A percentile compares a stretch with the other conserved stretches of the same genome.
These are phyloP conservation scores for Porogramme epimiltina DNA, from an alignment of 1,284 basidiomycete genomes.

Conservation along the genomic window DNA sequence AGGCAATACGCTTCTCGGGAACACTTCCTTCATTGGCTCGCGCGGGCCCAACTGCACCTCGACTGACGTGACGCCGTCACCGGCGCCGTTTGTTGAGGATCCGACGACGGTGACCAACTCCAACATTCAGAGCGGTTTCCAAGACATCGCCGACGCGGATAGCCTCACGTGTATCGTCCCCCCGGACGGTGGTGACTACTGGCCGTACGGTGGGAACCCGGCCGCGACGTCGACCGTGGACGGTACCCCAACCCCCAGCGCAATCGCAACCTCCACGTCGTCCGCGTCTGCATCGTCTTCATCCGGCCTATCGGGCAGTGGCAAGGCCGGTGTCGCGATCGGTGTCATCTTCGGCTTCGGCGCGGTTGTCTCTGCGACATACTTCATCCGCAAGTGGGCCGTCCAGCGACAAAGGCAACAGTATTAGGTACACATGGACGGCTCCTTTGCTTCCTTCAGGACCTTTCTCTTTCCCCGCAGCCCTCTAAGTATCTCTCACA, in stretches of 20 bases:
- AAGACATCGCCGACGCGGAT: slow-evolving; percentile 51
- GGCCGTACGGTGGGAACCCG: slow-evolving; percentile 69
- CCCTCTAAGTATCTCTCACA: too few relatives aligned
- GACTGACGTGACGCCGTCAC: slow-evolving; percentile 48
- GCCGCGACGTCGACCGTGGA: slow-evolving; percentile 18
- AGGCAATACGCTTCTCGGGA: slow-evolving; percentile 66
- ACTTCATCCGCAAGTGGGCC: slow-evolving; percentile 53
- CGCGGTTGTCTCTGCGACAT: slow-evolving; percentile 41
- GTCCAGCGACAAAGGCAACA: slow-evolving; percentile 14
- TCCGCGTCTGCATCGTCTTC: slow-evolving; percentile 7
- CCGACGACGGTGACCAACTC: slow-evolving; percentile 41
- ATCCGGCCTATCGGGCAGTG: slow-evolving; percentile 32
- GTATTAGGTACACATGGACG: too few relatives aligned
- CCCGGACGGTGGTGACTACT: slow-evolving; percentile 67
- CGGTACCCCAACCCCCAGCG: not conserved
- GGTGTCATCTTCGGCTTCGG: slow-evolving; percentile 54
- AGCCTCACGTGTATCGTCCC: slow-evolving; percentile 67
- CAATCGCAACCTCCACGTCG: not conserved
- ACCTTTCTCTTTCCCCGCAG: too few relatives aligned
- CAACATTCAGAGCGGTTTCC: slow-evolving; percentile 55
- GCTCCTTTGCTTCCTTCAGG: too few relatives aligned
- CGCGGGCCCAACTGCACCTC: slow-evolving; percentile 71
- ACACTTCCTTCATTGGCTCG: slow-evolving; percentile 77
- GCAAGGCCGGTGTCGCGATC: slow-evolving; percentile 53
- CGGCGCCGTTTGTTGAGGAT: slow-evolving; percentile 63